These are phyloP conservation scores for Trichoderma arundinaceum DNA, from an alignment of 2,329 filamentous ascomycete species.

Conservation along the genomic window DNA sequence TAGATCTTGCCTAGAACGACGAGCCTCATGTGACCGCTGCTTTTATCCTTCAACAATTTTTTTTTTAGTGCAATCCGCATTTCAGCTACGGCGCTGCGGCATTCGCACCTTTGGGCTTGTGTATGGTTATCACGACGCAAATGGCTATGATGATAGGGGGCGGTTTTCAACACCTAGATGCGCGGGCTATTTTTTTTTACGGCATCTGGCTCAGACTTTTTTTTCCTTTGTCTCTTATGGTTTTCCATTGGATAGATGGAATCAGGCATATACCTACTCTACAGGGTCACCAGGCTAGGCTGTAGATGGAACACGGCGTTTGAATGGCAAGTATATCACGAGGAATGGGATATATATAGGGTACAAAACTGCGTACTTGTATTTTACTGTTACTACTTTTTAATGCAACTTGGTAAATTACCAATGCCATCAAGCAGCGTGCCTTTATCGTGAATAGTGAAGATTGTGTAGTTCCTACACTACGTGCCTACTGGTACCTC, in stretches of 20 bases:
- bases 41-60: not conserved
- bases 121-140: slow-evolving; percentile 29
- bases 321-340: not conserved
- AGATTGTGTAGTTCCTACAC: no score
- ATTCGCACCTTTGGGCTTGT: slow-evolving; percentile 11
- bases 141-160: slow-evolving; percentile 26
- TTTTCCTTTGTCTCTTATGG: slow-evolving; percentile 16
- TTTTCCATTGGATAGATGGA: slow-evolving; percentile 13
- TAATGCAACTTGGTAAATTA: slow-evolving; percentile 11
- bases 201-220: slow-evolving; percentile 4
- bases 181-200: not conserved
- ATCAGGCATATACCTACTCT: slow-evolving; percentile 16
- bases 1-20: slow-evolving; percentile 17
- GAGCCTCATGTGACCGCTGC: slow-evolving; percentile 9
- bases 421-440: not conserved
- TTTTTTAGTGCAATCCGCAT: slow-evolving; percentile 9
- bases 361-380: not conserved
- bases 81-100: slow-evolving; percentile 6
- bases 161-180: slow-evolving; percentile 17
- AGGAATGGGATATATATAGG: slow-evolving; percentile 10
- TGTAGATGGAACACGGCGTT: slow-evolving; percentile 26
- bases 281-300: not conserved
- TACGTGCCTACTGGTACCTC: no score
- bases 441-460: no score
- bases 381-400: not conserved